Evolutionary conservation across 2,329 filamentous ascomycete genomes (phyloP), one percentile per base, ranked within the genome.

Genomic region (Lachnellula suecica): DNA sequence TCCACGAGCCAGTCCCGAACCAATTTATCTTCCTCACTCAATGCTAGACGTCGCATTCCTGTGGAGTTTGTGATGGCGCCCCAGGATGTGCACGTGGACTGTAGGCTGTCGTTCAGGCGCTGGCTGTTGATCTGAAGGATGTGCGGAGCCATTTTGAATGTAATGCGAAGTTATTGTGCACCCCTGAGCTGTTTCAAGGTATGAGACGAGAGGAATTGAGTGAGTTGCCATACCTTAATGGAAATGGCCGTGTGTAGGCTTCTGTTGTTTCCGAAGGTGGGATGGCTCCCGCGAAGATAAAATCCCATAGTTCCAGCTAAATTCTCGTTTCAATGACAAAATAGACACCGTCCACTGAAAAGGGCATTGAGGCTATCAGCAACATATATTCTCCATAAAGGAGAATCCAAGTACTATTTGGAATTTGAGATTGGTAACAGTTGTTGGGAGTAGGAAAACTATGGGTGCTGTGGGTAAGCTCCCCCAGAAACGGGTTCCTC

Each of bases 1-100:
- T 81, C 67, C 1, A 84, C 77, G 56, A 93, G 90, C 89, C 89
- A 94, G 66, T 88, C 82, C 31, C 89, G 81, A 11, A 82, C 87
- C 57, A 79, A 69, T 64, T 85, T 88, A 66, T 93, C 89, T 3
- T 83, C 74, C 57, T 90, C 81, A 2, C 84, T 84, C 29, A 93
- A 76, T 2, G 88, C 75, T 1, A 92, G 79, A 1, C 89, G 83
- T 19, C 82, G 79, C 88, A 93, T 92, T 50, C 89, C 89, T 8
- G 57, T 64, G 2, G 61, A 62, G 25, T 57, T 58, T 10, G 57
- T 25, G 31, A 63, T 46, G 19, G 57, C 59, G 19, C 61, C 61
- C 59, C 57, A 62, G 52, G 58, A 52, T 48, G 58, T 44, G 47
- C 61, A 62, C 17, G 61, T 63, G 10, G 53, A 52, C 11, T 63